A percentile compares a stretch with the other conserved stretches of the same genome.
Conservation (phyloP, 129 eudicot genomes). For the Pittosporum tobira region DNA sequence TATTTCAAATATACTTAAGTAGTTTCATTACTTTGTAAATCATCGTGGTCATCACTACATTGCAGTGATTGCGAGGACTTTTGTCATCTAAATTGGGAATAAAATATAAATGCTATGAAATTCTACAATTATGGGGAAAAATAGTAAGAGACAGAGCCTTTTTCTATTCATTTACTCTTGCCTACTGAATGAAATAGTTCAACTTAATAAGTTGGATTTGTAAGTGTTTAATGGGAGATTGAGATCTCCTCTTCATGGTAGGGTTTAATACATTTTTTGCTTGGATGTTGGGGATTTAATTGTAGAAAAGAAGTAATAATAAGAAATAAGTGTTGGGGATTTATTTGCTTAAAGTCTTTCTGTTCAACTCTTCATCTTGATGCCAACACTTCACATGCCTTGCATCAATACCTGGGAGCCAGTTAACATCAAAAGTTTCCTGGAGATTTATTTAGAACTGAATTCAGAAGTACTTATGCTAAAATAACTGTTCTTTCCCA, state of each 20-base stretch:
- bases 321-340: no score
- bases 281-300: neutral
- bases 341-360: no score
- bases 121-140: no score
- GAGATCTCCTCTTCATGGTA: no score
- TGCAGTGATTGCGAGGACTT: neutral
- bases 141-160: neutral
- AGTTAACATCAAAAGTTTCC: neutral
- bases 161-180: neutral
- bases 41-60: neutral
- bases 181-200: neutral
- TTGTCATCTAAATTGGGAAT: neutral
- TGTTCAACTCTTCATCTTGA: no score
- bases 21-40: neutral
- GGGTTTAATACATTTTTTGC: neutral
- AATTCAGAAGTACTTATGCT: neutral
- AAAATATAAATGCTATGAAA: no score
- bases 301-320: no score
- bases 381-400: no score
- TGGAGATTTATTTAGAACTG: neutral
- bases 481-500: no score
- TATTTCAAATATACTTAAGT: neutral
- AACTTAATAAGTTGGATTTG: no score
- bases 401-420: no score
- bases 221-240: no score